These are phyloP conservation scores for Linnemannia zychae DNA, from an alignment of 192 early-diverging fungal genomes.

Conservation along the genomic window DNA sequence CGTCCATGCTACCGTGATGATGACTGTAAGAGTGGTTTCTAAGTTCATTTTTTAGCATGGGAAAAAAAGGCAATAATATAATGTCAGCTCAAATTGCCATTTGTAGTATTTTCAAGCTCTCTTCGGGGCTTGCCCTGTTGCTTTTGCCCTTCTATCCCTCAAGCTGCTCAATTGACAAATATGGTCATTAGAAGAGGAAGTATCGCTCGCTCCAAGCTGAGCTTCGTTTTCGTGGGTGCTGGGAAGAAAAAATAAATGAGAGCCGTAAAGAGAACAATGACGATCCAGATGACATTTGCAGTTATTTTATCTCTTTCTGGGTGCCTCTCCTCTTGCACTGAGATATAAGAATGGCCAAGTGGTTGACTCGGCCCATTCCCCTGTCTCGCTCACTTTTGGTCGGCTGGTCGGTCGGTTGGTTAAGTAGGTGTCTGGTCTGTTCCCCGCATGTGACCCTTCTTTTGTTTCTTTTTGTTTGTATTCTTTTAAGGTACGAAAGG, in stretches of 20 bases:
- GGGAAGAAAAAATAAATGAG: conserved; percentile 12
- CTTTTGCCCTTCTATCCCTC: conserved; percentile 1
- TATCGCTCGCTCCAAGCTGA: not conserved
- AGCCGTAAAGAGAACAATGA: not conserved
- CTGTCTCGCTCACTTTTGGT: not conserved
- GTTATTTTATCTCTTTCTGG: not conserved
- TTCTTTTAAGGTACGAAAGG: not conserved
- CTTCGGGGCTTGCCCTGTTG: not conserved
- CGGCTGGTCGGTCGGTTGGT: not conserved
- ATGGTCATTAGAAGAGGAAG: too few species aligned
- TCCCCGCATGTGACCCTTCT: conserved; percentile 28
- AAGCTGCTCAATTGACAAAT: not conserved
- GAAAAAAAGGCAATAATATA: not conserved
- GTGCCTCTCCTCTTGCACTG: not conserved
- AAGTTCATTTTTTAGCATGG: not conserved
- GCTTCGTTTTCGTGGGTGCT: not conserved
- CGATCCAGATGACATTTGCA: not conserved
- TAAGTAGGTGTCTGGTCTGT: not conserved
- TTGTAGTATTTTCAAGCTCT: not conserved
- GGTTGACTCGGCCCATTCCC: not conserved
- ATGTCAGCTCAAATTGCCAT: not conserved
- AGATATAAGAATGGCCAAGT: not conserved
- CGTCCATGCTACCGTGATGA: conserved; percentile 30
- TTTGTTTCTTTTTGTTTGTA: not conserved
- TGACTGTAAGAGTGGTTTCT: conserved; percentile 39